phyloP scores from a whole-genome alignment of 2,329 filamentous ascomycete genomes.

The Colletotrichum sp. region DNA sequence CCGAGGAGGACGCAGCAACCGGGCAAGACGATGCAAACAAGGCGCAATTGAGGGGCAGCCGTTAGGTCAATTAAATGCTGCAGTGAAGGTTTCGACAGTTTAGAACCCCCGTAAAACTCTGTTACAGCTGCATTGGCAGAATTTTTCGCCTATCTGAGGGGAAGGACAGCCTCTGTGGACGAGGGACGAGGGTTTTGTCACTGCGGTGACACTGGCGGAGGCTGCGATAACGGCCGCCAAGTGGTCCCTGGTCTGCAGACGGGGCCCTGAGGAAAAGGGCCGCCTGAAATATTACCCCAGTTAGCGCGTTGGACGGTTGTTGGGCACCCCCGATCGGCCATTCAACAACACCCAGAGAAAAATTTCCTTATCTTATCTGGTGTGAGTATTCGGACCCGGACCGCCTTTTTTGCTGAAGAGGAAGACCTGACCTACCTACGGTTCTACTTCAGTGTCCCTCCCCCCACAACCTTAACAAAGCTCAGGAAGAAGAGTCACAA shows the following conservation, averaged over 20 bases:
- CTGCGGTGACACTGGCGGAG: conserved; percentile 12
- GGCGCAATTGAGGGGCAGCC: neutral
- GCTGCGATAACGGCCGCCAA: conserved; percentile 19
- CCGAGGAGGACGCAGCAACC: neutral
- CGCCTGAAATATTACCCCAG: neutral
- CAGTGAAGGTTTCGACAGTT: conserved; percentile 2
- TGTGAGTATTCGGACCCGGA: neutral
- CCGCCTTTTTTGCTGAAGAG: conserved; percentile 22
- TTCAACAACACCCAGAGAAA: conserved; percentile 21
- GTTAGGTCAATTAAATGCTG: neutral
- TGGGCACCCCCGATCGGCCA: conserved; percentile 16
- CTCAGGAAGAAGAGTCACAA: conserved; percentile 22
- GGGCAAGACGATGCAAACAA: neutral
- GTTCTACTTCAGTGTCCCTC: neutral
- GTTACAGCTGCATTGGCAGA: conserved; percentile 9
- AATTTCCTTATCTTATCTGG: conserved; percentile 26
- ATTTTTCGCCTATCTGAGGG: conserved; percentile 9
- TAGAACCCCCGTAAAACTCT: conserved; percentile 8
- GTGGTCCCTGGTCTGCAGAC: conserved; percentile 14
- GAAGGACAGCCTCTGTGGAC: neutral
- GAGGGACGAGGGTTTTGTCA: conserved; percentile 1
- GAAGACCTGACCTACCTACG: neutral
- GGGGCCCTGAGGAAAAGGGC: neutral
- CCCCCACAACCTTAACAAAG: conserved; percentile 15
- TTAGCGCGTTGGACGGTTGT: conserved; percentile 11